Percentiles rank a stretch among this genome's conserved stretches.
Evolutionary conservation across 2,329 filamentous ascomycete genomes (phyloP).

Genomic region (Hypoxylon sp.): DNA sequence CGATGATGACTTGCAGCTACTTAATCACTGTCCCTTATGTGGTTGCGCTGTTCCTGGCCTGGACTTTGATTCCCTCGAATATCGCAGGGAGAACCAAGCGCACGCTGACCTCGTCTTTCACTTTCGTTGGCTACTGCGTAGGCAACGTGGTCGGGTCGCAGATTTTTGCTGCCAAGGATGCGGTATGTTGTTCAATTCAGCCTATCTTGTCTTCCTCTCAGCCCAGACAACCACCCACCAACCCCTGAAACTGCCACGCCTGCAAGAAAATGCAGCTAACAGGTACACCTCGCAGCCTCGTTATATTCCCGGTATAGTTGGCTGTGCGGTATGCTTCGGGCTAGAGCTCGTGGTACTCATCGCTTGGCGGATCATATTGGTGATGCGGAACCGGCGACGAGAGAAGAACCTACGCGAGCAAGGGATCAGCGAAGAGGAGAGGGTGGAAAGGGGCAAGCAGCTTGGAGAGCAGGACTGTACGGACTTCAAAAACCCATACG

Average conservation of each 20-base stretch:
- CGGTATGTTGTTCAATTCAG: conserved; percentile 39
- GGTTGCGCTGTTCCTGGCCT: conserved; percentile 46
- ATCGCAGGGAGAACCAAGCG: conserved; percentile 57
- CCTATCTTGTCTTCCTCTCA: background rate
- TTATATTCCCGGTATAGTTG: conserved; percentile 53
- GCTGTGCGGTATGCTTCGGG: conserved; percentile 50
- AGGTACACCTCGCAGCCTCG: conserved; percentile 44
- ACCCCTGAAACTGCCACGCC: background rate
- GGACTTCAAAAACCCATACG: conserved; percentile 50
- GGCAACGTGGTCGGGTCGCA: conserved; percentile 58
- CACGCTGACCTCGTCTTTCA: conserved; percentile 54
- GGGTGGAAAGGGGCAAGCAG: conserved; percentile 43
- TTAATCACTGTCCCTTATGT: conserved; percentile 48
- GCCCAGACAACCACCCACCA: background rate
- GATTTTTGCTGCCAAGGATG: conserved; percentile 54
- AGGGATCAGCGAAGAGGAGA: conserved; percentile 48
- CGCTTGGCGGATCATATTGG: conserved; percentile 51
- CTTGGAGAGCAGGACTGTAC: conserved; percentile 50
- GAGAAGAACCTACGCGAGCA: conserved; percentile 42
- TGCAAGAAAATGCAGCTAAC: background rate
- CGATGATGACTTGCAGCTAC: conserved; percentile 32
- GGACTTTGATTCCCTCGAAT: conserved; percentile 53
- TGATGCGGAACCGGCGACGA: conserved; percentile 50
- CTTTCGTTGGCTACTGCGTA: conserved; percentile 56
- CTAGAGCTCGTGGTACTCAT: conserved; percentile 50